Evolutionary conservation across 495 filamentous ascomycete species (phyloP).

Genomic region (Podospora tetraspora): DNA sequence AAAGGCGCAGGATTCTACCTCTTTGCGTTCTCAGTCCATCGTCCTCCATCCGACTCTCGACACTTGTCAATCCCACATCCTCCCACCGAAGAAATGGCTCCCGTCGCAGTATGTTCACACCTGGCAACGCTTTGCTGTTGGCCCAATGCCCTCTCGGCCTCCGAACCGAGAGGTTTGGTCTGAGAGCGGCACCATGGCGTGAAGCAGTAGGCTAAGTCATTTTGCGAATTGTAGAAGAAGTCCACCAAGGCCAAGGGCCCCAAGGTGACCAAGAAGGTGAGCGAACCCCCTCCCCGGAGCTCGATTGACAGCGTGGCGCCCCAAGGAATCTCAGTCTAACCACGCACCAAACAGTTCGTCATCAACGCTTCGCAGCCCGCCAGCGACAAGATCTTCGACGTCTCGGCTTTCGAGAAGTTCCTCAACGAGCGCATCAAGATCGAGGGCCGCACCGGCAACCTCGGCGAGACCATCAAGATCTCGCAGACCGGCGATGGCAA

Average conservation of each 20-base stretch:
- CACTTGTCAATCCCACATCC: constrained; percentile 12
- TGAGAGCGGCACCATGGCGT: constrained; percentile 44
- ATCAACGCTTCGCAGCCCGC: constrained; percentile 98
- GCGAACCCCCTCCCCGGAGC: constrained; percentile 2
- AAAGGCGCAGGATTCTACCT: constrained; percentile 52
- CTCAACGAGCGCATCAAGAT: constrained; percentile 99
- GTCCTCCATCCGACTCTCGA: constrained; percentile 11
- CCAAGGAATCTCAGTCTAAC: constrained; percentile 55
- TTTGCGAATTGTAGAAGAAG: constrained; percentile 56
- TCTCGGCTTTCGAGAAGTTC: constrained; percentile 99
- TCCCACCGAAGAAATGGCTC: constrained; percentile 49
- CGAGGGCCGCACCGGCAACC: constrained; percentile 94
- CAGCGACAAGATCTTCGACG: constrained; percentile 99
- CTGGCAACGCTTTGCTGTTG: constrained; percentile 86
- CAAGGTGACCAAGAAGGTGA: constrained; percentile 62
- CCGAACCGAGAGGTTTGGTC: constrained; percentile 6
- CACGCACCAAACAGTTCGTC: constrained; percentile 77
- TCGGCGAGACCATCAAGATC: constrained; percentile 90
- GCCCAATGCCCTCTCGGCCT: constrained; percentile 38
- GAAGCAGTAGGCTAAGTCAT: constrained; percentile 94
- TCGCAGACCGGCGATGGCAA: constrained; percentile 87
- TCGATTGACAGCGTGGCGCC: constrained; percentile 8
- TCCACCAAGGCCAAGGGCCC: constrained; percentile 50
- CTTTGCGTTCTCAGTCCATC: constrained; percentile 54
- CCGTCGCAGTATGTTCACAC: constrained; percentile 66